Evolutionary conservation across 2,329 filamentous ascomycete genomes (phyloP).

Genomic region (Talaromyces sp.): DNA sequence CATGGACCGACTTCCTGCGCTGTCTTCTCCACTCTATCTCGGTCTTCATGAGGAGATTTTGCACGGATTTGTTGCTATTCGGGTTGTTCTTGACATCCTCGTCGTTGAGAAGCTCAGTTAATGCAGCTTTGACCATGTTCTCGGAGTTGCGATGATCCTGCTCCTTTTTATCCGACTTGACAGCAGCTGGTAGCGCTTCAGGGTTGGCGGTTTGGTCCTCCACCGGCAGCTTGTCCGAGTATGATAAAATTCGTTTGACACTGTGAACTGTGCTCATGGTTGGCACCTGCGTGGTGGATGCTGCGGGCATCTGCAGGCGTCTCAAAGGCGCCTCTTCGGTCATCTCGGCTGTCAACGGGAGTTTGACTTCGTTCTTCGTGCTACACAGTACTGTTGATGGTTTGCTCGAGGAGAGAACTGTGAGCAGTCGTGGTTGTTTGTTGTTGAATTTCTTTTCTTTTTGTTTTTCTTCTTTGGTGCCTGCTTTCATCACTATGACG

Average conservation of each 20-base stretch:
- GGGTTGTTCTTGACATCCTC: constrained; percentile 50
- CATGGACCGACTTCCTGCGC: constrained; percentile 15
- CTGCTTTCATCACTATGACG: constrained; percentile 3
- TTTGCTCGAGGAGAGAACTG: not conserved
- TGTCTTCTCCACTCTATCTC: constrained; percentile 48
- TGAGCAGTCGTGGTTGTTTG: not conserved
- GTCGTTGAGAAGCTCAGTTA: constrained; percentile 60
- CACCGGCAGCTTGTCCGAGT: constrained; percentile 1
- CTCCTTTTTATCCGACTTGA: not conserved
- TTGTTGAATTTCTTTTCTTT: not conserved
- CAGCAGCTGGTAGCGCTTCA: not conserved
- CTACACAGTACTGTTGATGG: not conserved
- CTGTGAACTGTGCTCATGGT: constrained; percentile 10
- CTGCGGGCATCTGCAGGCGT: constrained; percentile 7
- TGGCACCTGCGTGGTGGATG: constrained; percentile 17
- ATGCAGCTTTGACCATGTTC: constrained; percentile 49
- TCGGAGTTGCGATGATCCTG: constrained; percentile 14
- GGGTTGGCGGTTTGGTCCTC: not conserved
- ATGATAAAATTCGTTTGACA: constrained; percentile 16
- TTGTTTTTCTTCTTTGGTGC: not conserved
- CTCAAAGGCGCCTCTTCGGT: not conserved
- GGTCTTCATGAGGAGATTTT: constrained; percentile 56
- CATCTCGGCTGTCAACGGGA: not conserved
- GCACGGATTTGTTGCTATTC: constrained; percentile 54
- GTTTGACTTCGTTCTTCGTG: not conserved